Evolutionary conservation across 208 protist species (phyloP), one percentile per base, ranked within the genome.

Genomic region (Tritrichomonas musculus): DNA sequence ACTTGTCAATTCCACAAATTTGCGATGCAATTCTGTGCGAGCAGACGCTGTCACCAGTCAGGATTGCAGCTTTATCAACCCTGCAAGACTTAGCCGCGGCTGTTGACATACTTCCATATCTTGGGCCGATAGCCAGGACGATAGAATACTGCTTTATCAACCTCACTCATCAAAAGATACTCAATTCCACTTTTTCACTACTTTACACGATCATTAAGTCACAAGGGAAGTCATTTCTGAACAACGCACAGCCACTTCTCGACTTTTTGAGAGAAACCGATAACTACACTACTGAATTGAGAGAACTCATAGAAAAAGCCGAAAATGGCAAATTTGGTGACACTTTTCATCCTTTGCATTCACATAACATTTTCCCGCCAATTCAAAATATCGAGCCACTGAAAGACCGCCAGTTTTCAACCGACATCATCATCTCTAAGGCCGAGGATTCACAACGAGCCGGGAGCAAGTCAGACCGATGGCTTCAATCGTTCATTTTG

Each of bases 401-500:
- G n/a, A n/a, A n/a, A n/a, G 33, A 77, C 39, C 9, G 20, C 1
- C 4, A 39, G 4, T 44, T 33, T 11, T 20, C 64, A 72, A n/a
- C 13, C 3, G 64, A 33, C 30, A 8, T 25, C 8, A 72, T 20
- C 22, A 20, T 72, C 25, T 8, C 4, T 33, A n/a, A 72, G 8
- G 64, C 13, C 9, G 27, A 33, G 30, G 13, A 33, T 72, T 72
- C 30, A n/a, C 3, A 72, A n/a, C 9, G 27, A 72, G 27, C 25
- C 57, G 77, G 77, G 27, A 53, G 77, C 8, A 25, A 88, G 33
- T n/a, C 39, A 20, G 77, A 88, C 9, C 41, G 41, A 57, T 88
- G 77, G 77, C 30, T 88, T 33, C 41, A 57, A n/a, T 88, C 77
- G 17, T 88, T 88, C 30, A 88, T 88, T 14, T 53, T 88, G n/a